A percentile compares a stretch with the other conserved stretches of the same genome.
Evolutionary conservation across 306 rosid species (phyloP).

Genomic region (Purshia tridentata): DNA sequence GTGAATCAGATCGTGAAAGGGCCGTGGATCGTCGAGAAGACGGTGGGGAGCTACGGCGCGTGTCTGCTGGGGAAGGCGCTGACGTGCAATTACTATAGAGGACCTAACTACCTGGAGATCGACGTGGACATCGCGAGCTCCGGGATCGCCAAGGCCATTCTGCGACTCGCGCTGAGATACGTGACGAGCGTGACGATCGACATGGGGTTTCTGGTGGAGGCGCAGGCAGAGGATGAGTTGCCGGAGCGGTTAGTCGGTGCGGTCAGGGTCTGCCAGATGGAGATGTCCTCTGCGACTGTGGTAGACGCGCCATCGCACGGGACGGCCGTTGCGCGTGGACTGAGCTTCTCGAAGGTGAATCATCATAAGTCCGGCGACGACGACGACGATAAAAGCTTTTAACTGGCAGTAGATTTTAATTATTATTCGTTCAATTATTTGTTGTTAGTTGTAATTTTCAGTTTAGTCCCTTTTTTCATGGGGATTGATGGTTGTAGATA

Average conservation of each 20-base stretch:
- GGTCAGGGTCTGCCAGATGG: constrained; percentile 84
- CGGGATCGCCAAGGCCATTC: constrained; percentile 74
- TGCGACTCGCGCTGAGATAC: constrained; percentile 75
- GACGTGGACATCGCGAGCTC: constrained; percentile 94
- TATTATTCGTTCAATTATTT: neutral
- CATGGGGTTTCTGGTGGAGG: constrained; percentile 90
- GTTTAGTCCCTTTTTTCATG: neutral
- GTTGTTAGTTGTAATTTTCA: constrained; percentile 12
- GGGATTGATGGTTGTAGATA: constrained; percentile 20
- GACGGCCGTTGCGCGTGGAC: constrained; percentile 41
- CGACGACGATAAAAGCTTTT: constrained; percentile 5
- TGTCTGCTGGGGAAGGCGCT: constrained; percentile 82
- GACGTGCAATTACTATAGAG: constrained; percentile 81
- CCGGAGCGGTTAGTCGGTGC: constrained; percentile 84
- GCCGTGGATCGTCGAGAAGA: constrained; percentile 86
- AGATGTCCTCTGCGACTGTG: constrained; percentile 64
- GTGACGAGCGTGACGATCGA: constrained; percentile 81
- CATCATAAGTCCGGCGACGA: constrained; percentile 43
- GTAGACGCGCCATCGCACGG: constrained; percentile 40
- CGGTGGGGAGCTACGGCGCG: constrained; percentile 85
- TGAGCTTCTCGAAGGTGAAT: constrained; percentile 53
- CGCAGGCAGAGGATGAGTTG: constrained; percentile 78
- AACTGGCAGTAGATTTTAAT: constrained; percentile 7
- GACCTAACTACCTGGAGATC: constrained; percentile 66
- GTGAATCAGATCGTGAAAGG: constrained; percentile 96